A percentile compares a stretch with the other conserved stretches of the same genome.
Conservation (phyloP, 306 rosid genomes). For the Vachellia pachyceras region DNA sequence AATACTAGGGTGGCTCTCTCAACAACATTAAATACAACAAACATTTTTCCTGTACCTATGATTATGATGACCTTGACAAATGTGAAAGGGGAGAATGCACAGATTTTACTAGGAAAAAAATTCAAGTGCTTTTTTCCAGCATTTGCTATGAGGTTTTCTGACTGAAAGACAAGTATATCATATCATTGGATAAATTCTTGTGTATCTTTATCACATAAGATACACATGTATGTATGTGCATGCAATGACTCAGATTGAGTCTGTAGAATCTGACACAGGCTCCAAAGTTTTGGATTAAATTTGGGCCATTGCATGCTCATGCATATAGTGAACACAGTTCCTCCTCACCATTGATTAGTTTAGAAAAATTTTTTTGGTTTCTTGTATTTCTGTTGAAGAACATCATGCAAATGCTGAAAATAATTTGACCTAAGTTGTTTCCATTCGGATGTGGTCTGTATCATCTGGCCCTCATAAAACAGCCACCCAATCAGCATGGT, state of each 20-base stretch:
- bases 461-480: slow-evolving; percentile 19
- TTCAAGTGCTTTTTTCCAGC: not conserved
- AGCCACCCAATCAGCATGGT: slow-evolving; percentile 32
- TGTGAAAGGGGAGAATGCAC: not conserved
- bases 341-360: not conserved
- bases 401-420: not conserved
- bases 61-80: not conserved
- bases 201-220: not conserved
- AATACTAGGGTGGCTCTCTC: not conserved
- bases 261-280: not conserved
- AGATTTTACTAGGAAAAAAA: not conserved
- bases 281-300: not conserved
- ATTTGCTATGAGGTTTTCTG: not conserved
- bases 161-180: not conserved
- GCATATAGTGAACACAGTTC: not conserved
- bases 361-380: not conserved
- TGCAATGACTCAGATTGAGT: not conserved
- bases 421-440: not conserved
- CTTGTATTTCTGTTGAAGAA: not conserved
- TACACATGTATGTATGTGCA: not conserved
- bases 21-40: slow-evolving; percentile 6
- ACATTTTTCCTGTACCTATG: slow-evolving; percentile 6
- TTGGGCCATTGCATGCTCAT: not conserved
- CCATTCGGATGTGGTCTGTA: not conserved
- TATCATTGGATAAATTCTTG: not conserved